Conservation (phyloP, 805 yeast genomes). For the Myxozyma vanderwaltii region DNA sequence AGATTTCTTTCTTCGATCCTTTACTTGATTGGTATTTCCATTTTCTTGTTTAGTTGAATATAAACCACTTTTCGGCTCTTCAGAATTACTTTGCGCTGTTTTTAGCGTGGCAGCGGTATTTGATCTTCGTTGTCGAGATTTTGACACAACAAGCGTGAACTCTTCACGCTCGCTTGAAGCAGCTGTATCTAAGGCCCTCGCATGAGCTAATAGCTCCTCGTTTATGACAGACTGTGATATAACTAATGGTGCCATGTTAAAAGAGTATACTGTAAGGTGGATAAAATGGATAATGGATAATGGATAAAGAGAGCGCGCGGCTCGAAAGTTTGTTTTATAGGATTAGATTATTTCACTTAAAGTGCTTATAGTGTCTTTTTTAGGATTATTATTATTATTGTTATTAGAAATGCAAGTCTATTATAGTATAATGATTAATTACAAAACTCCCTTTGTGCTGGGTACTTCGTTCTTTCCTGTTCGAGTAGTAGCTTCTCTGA, state of each 20-base stretch:
- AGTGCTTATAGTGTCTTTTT: too few species aligned
- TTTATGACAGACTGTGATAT: background rate
- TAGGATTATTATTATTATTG: too few species aligned
- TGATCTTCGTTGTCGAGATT: background rate
- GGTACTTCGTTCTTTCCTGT: constrained; percentile 89
- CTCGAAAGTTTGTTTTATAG: background rate
- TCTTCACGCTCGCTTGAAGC: constrained; percentile 9
- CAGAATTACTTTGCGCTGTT: too few species aligned
- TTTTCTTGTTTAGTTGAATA: too few species aligned
- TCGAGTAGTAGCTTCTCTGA: constrained; percentile 77
- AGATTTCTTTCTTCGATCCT: constrained; percentile 16
- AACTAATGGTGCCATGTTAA: constrained; percentile 4
- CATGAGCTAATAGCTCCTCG: constrained; percentile 3
- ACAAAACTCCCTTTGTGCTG: constrained; percentile 89
- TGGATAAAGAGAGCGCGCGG: background rate
- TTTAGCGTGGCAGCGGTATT: background rate
- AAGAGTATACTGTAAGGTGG: too few species aligned
- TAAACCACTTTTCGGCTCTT: too few species aligned
- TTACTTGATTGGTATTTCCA: background rate
- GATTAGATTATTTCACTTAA: background rate
- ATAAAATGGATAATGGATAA: too few species aligned
- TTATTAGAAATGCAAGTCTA: too few species aligned
- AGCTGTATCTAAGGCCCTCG: constrained; percentile 8
- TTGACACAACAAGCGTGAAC: constrained; percentile 17
- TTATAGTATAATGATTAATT: too few species aligned